Conservation (phyloP, 768 basidiomycete genomes). For the Guyanaporus albipodus region DNA sequence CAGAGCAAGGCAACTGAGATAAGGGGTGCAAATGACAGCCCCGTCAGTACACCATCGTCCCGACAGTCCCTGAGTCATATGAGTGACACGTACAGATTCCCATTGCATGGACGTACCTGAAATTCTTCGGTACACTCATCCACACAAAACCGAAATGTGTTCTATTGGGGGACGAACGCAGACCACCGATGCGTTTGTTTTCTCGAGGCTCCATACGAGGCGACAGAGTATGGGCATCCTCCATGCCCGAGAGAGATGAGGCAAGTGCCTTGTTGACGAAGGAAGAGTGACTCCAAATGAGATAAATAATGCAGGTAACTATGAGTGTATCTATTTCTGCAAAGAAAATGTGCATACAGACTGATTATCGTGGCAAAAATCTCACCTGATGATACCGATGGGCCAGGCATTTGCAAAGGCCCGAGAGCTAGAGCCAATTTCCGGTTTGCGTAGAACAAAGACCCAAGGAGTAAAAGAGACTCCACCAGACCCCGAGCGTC, state of each 20-base stretch:
- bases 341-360: slow-evolving; percentile 4
- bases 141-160: slow-evolving; percentile 69
- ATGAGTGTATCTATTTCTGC: slow-evolving; percentile 59
- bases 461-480: slow-evolving; percentile 58
- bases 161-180: slow-evolving; percentile 34
- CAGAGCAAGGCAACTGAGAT: slow-evolving; percentile 68
- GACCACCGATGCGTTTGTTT: slow-evolving; percentile 34
- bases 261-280: slow-evolving; percentile 28
- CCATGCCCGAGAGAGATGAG: slow-evolving; percentile 14
- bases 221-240: slow-evolving; percentile 28
- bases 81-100: slow-evolving; percentile 4
- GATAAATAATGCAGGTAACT: slow-evolving; percentile 53
- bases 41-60: slow-evolving; percentile 85
- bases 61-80: slow-evolving; percentile 55
- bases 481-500: slow-evolving; percentile 64
- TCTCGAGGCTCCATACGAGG: slow-evolving; percentile 51
- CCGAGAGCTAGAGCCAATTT: slow-evolving; percentile 27
- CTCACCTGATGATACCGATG: slow-evolving; percentile 53
- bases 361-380: background rate
- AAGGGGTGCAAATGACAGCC: slow-evolving; percentile 78
- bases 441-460: slow-evolving; percentile 52
- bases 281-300: slow-evolving; percentile 56
- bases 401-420: slow-evolving; percentile 24
- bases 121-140: slow-evolving; percentile 91
- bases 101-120: slow-evolving; percentile 47